These are phyloP conservation scores for Scolecobasidium constrictum DNA, from an alignment of 2,329 filamentous ascomycete genomes.

Conservation along the genomic window DNA sequence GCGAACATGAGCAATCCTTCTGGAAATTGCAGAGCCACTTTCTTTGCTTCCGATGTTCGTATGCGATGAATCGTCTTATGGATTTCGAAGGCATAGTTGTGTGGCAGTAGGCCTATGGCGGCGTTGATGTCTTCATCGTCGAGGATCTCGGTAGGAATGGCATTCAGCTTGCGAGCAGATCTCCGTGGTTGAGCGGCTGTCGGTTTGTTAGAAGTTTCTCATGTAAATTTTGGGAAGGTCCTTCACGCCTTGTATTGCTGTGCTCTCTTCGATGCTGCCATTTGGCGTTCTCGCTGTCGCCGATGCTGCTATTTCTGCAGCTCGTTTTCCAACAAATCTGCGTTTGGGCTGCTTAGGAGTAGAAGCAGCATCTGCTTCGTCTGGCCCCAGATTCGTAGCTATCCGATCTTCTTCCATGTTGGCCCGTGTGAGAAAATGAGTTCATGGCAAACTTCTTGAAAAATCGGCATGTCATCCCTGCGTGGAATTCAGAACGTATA, in stretches of 20 bases:
- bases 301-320: slow-evolving; percentile 48
- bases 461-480: too few relatives aligned
- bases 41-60: slow-evolving; percentile 64
- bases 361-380: slow-evolving; percentile 54
- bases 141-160: slow-evolving; percentile 78
- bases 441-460: too few relatives aligned
- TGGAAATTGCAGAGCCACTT: slow-evolving; percentile 91
- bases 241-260: slow-evolving; percentile 56
- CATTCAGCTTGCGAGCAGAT: slow-evolving; percentile 73
- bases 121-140: slow-evolving; percentile 77
- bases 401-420: slow-evolving; percentile 73
- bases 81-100: slow-evolving; percentile 98
- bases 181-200: slow-evolving; percentile 61
- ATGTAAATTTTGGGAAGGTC: slow-evolving; percentile 10
- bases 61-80: slow-evolving; percentile 97
- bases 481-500: too few relatives aligned
- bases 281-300: slow-evolving; percentile 22
- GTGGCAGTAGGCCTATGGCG: slow-evolving; percentile 74
- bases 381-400: slow-evolving; percentile 58
- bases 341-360: slow-evolving; percentile 60
- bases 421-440: too few relatives aligned
- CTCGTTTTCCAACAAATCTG: slow-evolving; percentile 78
- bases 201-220: slow-evolving; percentile 10
- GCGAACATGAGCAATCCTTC: slow-evolving; percentile 92
- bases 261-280: slow-evolving; percentile 47